Percentiles rank a stretch among this genome's conserved stretches.
Conservation (phyloP, 106 monocot genomes). For the Dendrobium officinale region DNA sequence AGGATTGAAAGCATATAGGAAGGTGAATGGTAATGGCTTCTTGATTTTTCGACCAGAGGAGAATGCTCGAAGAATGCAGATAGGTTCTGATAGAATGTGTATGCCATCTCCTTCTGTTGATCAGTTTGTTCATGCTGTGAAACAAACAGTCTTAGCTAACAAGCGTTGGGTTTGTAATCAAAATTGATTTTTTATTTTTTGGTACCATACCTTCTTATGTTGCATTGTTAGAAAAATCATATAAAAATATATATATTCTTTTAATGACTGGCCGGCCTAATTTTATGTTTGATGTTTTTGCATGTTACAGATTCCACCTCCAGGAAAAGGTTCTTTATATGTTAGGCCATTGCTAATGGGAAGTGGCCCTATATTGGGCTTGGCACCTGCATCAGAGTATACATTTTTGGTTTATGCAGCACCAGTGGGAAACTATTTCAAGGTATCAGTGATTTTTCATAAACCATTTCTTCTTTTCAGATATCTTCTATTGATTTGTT, state of each 20-base stretch:
- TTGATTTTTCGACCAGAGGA: conserved; percentile 49
- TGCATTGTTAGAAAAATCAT: background rate
- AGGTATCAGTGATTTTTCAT: conserved; percentile 15
- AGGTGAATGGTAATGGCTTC: conserved; percentile 20
- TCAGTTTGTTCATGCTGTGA: conserved; percentile 49
- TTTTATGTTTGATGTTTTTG: background rate
- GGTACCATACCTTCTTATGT: background rate
- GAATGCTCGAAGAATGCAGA: conserved; percentile 42
- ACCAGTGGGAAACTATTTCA: conserved; percentile 62
- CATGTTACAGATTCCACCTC: conserved; percentile 38
- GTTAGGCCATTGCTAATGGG: conserved; percentile 56
- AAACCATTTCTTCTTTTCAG: background rate
- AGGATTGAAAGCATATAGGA: conserved; percentile 55
- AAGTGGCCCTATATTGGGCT: conserved; percentile 44
- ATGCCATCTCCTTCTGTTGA: conserved; percentile 52
- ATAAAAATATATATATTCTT: too few relatives aligned
- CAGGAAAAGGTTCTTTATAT: conserved; percentile 52
- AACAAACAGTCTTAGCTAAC: conserved; percentile 40
- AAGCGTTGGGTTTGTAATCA: conserved; percentile 40
- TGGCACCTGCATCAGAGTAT: conserved; percentile 51
- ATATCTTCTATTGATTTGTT: background rate
- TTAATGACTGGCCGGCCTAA: background rate
- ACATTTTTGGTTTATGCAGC: conserved; percentile 44
- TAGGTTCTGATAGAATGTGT: conserved; percentile 51
- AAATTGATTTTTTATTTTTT: background rate